Base-by-base conservation (phyloP, 345 rosid species). In the Linum usitatissimum region DNA sequence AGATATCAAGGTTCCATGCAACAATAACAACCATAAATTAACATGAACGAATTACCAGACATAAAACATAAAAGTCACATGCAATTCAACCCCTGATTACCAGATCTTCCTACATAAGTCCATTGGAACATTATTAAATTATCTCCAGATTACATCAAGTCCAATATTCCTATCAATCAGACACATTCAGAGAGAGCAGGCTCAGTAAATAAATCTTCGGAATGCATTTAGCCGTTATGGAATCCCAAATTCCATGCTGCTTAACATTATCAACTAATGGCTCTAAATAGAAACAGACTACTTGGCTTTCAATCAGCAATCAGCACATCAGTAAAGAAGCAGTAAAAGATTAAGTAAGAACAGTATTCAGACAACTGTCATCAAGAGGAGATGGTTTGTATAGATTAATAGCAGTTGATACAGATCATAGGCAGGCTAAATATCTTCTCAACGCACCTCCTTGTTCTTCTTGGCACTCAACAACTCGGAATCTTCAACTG, bases 401-500 rank as follows among this genome's bases (percentile, higher is more conserved):
- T 7, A 10, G 10, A 45, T 6, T 9, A 45, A 3, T 1, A 55
- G 18, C 59, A 55, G n/a, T 13, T 55, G 59, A 28, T 3, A 5
- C 10, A 45, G 14, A 5, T 15, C 51, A 45, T 45, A 45, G 51
- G 10, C 51, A 45, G 8, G 51, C 14, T 45, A 55, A 55, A 55
- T 18, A 55, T 10, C 6, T 18, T 9, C 30, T 28, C 30, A 55
- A 20, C 68, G 30, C 62, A 92, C 98, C 95, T 90, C 96, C 62
- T 79, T 83, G 45, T 76, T 83, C 78, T 85, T 94, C 77, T 88
- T 90, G 17, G 81, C 82, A 70, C 83, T 81, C 66, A 87, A 83
- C 65, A 94, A 75, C 77, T 90, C 97, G 0, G 95, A 90, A 70
- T 94, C 97, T 79, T 87, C 96, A 70, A 90, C 82, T 51, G 96